Evolutionary conservation across 2,329 filamentous ascomycete species (phyloP).

Genomic region (Allantophomopsis lycopodina): DNA sequence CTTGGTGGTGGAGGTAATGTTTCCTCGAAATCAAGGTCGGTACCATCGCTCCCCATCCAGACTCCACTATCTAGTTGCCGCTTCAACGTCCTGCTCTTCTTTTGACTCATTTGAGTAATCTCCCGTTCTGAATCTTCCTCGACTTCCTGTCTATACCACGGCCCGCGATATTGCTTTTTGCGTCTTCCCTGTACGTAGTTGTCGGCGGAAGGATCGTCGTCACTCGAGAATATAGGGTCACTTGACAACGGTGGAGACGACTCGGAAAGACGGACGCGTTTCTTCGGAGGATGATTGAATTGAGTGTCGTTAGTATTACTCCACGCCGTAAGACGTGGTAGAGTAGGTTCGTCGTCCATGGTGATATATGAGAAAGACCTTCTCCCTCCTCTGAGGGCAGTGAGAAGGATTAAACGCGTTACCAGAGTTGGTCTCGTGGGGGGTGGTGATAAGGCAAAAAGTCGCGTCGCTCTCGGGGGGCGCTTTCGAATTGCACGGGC

Average conservation of each 20-base stretch:
- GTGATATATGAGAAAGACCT: neutral
- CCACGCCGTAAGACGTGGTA: slow-evolving; percentile 18
- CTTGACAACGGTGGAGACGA: slow-evolving; percentile 38
- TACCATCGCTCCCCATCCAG: slow-evolving; percentile 49
- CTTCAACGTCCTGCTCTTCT: slow-evolving; percentile 31
- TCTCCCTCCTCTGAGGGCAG: too few relatives aligned
- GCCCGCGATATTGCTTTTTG: slow-evolving; percentile 50
- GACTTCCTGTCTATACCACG: slow-evolving; percentile 53
- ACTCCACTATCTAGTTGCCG: slow-evolving; percentile 56
- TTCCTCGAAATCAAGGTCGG: slow-evolving; percentile 29
- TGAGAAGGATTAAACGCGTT: too few relatives aligned
- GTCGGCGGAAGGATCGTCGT: slow-evolving; percentile 54
- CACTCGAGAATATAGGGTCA: slow-evolving; percentile 59
- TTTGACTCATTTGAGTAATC: slow-evolving; percentile 16
- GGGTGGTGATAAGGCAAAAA: too few relatives aligned
- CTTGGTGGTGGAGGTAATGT: slow-evolving; percentile 1
- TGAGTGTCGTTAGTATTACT: slow-evolving; percentile 7
- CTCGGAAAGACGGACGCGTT: slow-evolving; percentile 21
- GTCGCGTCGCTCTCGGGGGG: too few relatives aligned
- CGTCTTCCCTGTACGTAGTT: slow-evolving; percentile 45
- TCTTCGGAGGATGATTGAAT: slow-evolving; percentile 15
- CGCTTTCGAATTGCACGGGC: too few relatives aligned
- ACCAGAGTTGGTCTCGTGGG: too few relatives aligned
- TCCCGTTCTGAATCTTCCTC: slow-evolving; percentile 8
- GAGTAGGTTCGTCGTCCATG: slow-evolving; percentile 23